Evolutionary conservation across 805 yeast genomes (phyloP).

Genomic region (Pichia heedii): DNA sequence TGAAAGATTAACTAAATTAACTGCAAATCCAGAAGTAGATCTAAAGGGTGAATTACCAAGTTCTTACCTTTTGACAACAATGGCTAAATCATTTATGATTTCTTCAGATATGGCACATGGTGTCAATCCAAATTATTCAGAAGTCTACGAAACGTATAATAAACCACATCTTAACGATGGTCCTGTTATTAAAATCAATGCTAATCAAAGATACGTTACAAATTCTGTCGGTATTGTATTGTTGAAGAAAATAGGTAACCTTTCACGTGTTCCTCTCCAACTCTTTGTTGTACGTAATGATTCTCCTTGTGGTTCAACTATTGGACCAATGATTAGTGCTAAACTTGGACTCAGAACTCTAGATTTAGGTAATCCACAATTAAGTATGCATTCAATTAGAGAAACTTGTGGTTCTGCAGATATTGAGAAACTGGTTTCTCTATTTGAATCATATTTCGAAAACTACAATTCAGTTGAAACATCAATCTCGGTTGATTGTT

Average conservation of each 20-base stretch:
- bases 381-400: conserved; percentile 89
- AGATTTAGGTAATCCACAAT: conserved; percentile 86
- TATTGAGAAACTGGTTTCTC: conserved; percentile 47
- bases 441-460: conserved; percentile 58
- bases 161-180: conserved; percentile 79
- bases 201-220: conserved; percentile 92
- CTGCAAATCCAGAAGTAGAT: conserved; percentile 32
- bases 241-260: conserved; percentile 60
- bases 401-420: conserved; percentile 85
- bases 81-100: conserved; percentile 74
- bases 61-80: conserved; percentile 41
- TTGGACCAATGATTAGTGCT: conserved; percentile 88
- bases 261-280: conserved; percentile 72
- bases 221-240: conserved; percentile 84
- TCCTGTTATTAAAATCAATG: conserved; percentile 88
- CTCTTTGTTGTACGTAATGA: conserved; percentile 89
- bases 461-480: conserved; percentile 31
- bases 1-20: conserved; percentile 50
- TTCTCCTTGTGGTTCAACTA: conserved; percentile 92
- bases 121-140: conserved; percentile 83
- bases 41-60: conserved; percentile 23
- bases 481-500: conserved; percentile 14
- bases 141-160: conserved; percentile 68
- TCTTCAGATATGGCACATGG: conserved; percentile 98
- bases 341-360: conserved; percentile 79